Percentiles rank a stretch among this genome's conserved stretches.
phyloP scores from a whole-genome alignment of 768 basidiomycete genomes.

The Kondoa malvinella region DNA sequence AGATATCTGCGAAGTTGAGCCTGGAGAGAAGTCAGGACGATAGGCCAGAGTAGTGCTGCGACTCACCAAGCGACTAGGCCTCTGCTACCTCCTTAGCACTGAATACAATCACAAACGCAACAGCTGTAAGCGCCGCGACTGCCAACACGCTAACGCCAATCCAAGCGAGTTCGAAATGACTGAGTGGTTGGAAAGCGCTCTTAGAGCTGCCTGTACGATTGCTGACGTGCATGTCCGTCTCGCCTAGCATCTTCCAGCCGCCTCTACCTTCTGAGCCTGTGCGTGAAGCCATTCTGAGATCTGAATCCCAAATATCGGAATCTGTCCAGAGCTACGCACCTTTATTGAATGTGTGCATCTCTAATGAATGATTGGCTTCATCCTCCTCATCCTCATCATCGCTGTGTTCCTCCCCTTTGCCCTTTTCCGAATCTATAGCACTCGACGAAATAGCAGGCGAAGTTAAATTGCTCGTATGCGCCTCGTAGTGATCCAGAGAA shows the following conservation, averaged over 20 bases:
- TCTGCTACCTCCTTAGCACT: not conserved
- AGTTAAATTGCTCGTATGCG: not conserved
- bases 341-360: not conserved
- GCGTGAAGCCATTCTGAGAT: not conserved
- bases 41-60: not conserved
- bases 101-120: not conserved
- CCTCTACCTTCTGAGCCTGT: not conserved
- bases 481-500: not conserved
- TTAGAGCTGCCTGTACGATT: not conserved
- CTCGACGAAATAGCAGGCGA: not conserved
- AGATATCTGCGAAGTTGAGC: no score
- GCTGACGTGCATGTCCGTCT: not conserved
- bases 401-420: not conserved
- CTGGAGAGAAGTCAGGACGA: not conserved
- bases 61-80: not conserved
- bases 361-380: no score
- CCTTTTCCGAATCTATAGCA: not conserved
- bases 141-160: not conserved
- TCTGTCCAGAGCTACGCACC: not conserved
- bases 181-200: not conserved
- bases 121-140: not conserved
- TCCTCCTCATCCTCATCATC: no score
- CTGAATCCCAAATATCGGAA: not conserved
- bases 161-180: not conserved
- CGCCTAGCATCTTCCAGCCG: not conserved